Base-by-base conservation (phyloP, 306 rosid genomes). In the Corylus heterophylla region DNA sequence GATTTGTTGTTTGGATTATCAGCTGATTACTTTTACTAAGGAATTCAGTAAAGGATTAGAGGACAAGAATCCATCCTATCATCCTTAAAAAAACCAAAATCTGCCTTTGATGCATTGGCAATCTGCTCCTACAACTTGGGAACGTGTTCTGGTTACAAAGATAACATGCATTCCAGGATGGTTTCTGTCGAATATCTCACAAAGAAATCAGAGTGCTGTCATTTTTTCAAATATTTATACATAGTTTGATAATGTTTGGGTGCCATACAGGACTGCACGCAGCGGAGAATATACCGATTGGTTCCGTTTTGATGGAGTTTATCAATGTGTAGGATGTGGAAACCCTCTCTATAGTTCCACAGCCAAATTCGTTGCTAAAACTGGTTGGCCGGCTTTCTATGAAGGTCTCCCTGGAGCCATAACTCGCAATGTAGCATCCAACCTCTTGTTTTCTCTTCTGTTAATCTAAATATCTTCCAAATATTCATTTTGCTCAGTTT, bases 361-460 rank as follows among this genome's bases (percentile, higher is more conserved):
- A 7, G 86, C 97, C 50, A 90, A 92, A 72, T 92, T 92, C 76
- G 74, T 84, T 52, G 87, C 94, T 25, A 93, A 93, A 71, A 90
- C 92, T 76, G 94, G 94, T 49, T 92, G 97, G 93, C 93, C 97
- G 20, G 94, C 97, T 18, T 92, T 92, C 77, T 92, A 47, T 18
- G 93, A 92, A 78, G 97, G 93, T 75, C 81, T 92, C 69, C 96
- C 96, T 22, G 96, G 97, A 49, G 88, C 95, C 79, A 92, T 92
- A 78, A 89, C 85, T 49, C 56, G 79, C 71, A 76, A 56, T 1
- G 97, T 92, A 86, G 75, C 82, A 74, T 50, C 47, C 35, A 5
- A 52, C 54, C 17, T 64, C 84, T 49, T 69, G 31, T 68, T 78
- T 80, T 69, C 27, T 22, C 37, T 44, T 39, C 58, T 13, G 31